phyloP scores from a whole-genome alignment of 495 filamentous ascomycete genomes.

The Aspergillus baeticus region DNA sequence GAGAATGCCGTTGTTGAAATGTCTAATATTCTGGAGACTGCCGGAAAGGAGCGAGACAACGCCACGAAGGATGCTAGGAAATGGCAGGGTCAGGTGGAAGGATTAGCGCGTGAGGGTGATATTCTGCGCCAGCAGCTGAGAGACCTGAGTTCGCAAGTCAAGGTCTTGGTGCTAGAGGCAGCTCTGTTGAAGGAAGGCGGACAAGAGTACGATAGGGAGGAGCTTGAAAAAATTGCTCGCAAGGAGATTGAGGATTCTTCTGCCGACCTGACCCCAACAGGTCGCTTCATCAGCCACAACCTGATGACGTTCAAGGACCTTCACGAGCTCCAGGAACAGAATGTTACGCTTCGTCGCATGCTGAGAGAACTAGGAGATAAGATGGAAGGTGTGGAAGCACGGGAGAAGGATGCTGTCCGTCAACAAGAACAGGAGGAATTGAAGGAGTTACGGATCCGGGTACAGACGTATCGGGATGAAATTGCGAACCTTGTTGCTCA shows the following conservation, averaged over 20 bases:
- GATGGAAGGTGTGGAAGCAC: slow-evolving; percentile 88
- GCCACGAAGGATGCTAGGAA: slow-evolving; percentile 64
- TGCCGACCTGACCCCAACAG: slow-evolving; percentile 69
- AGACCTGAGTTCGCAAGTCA: slow-evolving; percentile 85
- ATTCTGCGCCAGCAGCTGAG: slow-evolving; percentile 85
- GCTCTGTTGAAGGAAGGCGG: slow-evolving; percentile 77
- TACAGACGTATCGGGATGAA: slow-evolving; percentile 66
- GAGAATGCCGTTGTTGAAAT: slow-evolving; percentile 74
- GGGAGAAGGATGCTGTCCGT: slow-evolving; percentile 63
- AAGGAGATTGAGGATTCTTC: slow-evolving; percentile 58
- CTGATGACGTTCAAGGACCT: slow-evolving; percentile 81
- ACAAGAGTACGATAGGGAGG: slow-evolving; percentile 64
- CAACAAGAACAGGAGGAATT: slow-evolving; percentile 73
- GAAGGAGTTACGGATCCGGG: slow-evolving; percentile 62
- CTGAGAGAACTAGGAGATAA: slow-evolving; percentile 79
- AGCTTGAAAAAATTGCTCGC: slow-evolving; percentile 70
- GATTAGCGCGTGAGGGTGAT: slow-evolving; percentile 68
- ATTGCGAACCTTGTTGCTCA: slow-evolving; percentile 73
- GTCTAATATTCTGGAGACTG: slow-evolving; percentile 63
- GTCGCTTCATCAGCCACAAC: slow-evolving; percentile 80
- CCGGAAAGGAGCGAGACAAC: slow-evolving; percentile 54
- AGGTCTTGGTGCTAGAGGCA: slow-evolving; percentile 80
- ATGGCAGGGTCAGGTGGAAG: slow-evolving; percentile 69
- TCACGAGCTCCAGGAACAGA: slow-evolving; percentile 83
- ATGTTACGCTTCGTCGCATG: slow-evolving; percentile 75